phyloP scores from a whole-genome alignment of 1,139 yeast species.

The Saccharomyces hybrid region DNA sequence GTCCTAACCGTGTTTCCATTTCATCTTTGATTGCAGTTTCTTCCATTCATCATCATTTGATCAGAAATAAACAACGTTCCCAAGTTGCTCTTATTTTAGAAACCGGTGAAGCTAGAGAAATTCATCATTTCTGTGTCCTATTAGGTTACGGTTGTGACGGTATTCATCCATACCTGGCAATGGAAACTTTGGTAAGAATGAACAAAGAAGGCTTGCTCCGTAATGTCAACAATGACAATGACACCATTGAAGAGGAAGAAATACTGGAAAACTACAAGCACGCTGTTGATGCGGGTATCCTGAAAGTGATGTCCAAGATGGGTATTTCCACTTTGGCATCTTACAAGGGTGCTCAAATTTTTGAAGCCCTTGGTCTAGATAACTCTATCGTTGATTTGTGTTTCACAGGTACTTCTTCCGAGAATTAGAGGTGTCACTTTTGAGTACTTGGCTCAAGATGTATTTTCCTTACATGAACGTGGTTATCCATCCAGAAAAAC shows the following conservation, averaged over 20 bases:
- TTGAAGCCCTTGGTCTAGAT: slow-evolving; percentile 93
- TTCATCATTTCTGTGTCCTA: slow-evolving; percentile 89
- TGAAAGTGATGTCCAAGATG: slow-evolving; percentile 98
- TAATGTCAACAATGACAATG: slow-evolving; percentile 36
- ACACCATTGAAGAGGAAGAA: slow-evolving; percentile 45
- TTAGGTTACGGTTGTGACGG: slow-evolving; percentile 98
- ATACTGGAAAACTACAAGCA: slow-evolving; percentile 70
- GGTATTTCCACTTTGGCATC: slow-evolving; percentile 97
- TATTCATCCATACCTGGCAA: slow-evolving; percentile 84
- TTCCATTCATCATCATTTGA: slow-evolving; percentile 94
- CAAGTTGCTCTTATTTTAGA: slow-evolving; percentile 87
- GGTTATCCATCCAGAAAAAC: slow-evolving; percentile 80
- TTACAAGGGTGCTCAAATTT: slow-evolving; percentile 97
- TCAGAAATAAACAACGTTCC: slow-evolving; percentile 91
- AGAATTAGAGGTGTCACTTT: slow-evolving; percentile 93
- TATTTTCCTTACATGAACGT: slow-evolving; percentile 84
- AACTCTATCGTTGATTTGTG: slow-evolving; percentile 92
- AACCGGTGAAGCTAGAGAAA: slow-evolving; percentile 96
- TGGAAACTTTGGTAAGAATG: slow-evolving; percentile 83
- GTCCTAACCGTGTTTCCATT: slow-evolving; percentile 61
- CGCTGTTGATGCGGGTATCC: slow-evolving; percentile 81
- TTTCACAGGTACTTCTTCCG: slow-evolving; percentile 96
- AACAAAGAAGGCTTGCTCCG: slow-evolving; percentile 70
- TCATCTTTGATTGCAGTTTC: slow-evolving; percentile 93
- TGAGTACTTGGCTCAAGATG: slow-evolving; percentile 94